Percentiles rank a stretch among this genome's conserved stretches.
These are phyloP conservation scores for Leccinum broughii DNA, from an alignment of 768 basidiomycete species.

Conservation along the genomic window DNA sequence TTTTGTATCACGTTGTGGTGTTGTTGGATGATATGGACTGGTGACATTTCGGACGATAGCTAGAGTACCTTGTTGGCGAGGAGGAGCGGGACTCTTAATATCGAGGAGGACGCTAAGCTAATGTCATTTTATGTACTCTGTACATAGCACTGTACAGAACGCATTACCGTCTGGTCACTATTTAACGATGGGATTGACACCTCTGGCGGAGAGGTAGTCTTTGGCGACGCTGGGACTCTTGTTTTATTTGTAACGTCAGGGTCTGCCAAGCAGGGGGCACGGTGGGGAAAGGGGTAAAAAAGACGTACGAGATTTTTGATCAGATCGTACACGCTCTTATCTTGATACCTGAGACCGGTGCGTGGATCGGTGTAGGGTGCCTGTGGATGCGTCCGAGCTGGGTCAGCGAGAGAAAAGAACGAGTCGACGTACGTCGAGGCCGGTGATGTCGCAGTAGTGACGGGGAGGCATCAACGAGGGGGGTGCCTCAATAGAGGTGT, in stretches of 20 bases:
- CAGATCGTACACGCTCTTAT: slow-evolving; percentile 84
- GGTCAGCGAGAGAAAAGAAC: not conserved
- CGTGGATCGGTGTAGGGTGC: slow-evolving; percentile 84
- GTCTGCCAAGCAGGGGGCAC: not conserved
- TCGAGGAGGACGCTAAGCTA: not conserved
- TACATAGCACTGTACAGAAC: not conserved
- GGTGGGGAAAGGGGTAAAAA: not conserved
- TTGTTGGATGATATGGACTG: not conserved
- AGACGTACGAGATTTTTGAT: slow-evolving; percentile 66
- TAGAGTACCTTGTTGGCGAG: not conserved
- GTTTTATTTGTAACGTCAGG: not conserved
- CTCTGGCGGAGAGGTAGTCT: slow-evolving; percentile 65
- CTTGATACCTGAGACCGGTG: slow-evolving; percentile 77
- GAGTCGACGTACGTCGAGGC: slow-evolving; percentile 57
- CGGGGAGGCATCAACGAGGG: slow-evolving; percentile 76
- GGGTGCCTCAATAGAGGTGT: slow-evolving; percentile 81
- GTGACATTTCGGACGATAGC: not conserved
- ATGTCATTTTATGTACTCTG: not conserved
- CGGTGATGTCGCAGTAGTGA: slow-evolving; percentile 86
- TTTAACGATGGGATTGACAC: slow-evolving; percentile 47
- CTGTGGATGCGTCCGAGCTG: slow-evolving; percentile 24
- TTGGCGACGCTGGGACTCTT: slow-evolving; percentile 68
- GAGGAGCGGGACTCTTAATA: not conserved
- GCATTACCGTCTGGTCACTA: not conserved
- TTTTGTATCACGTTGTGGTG: not conserved